These are phyloP conservation scores for Thymus mandschuricus DNA, from an alignment of 257 asterid species.

Conservation along the genomic window DNA sequence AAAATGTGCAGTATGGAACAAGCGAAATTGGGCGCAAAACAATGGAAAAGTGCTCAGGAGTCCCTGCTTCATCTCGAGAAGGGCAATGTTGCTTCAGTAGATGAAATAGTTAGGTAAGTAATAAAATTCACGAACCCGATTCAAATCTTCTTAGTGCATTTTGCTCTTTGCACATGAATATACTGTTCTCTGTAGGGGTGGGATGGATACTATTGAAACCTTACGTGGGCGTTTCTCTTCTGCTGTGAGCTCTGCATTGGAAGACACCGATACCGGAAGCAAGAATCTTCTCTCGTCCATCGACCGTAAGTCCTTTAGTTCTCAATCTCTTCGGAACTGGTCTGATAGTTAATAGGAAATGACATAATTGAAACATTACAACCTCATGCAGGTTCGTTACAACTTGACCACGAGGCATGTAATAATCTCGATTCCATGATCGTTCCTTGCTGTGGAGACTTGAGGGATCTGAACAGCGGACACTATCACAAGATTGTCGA, in stretches of 20 bases:
- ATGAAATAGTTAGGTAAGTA: constrained; percentile 74
- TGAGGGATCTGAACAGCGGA: constrained; percentile 77
- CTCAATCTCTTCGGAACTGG: constrained; percentile 3
- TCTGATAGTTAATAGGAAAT: constrained; percentile 5
- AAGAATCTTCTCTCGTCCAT: constrained; percentile 76
- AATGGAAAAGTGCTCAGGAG: constrained; percentile 82
- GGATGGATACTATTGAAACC: constrained; percentile 71
- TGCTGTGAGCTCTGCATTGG: constrained; percentile 76
- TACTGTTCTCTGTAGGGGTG: constrained; percentile 56
- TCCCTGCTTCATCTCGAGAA: constrained; percentile 76
- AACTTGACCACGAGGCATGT: constrained; percentile 92
- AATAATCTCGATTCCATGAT: constrained; percentile 76
- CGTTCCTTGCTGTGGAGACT: constrained; percentile 81
- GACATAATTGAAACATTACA: constrained; percentile 1
- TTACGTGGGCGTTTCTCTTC: constrained; percentile 69
- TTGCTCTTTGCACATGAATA: constrained; percentile 9
- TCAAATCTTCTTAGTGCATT: constrained; percentile 15
- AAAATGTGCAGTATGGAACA: constrained; percentile 68
- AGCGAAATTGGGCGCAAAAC: constrained; percentile 83
- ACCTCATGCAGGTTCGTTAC: constrained; percentile 67
- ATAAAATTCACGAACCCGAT: constrained; percentile 4
- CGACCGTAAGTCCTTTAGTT: constrained; percentile 61
- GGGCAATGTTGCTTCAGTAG: constrained; percentile 70
- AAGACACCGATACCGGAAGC: constrained; percentile 82
- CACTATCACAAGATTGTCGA: constrained; percentile 78